Percentiles rank a stretch among this genome's conserved stretches.
phyloP scores from a whole-genome alignment of 1,284 basidiomycete species.

The Apiotrichum sp. region DNA sequence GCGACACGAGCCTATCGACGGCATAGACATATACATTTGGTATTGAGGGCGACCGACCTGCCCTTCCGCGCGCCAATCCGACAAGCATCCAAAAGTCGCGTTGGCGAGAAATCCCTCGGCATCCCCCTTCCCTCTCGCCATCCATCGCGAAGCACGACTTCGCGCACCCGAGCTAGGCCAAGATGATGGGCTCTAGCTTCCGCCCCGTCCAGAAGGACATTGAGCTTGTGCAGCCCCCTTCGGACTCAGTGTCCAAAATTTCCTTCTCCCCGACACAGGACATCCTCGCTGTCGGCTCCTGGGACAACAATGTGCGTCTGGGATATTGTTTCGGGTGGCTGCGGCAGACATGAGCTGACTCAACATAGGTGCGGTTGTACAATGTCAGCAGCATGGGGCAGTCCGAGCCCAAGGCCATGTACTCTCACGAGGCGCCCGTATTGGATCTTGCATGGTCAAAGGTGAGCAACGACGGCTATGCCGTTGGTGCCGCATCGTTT shows the following conservation, averaged over 20 bases:
- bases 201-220: conserved; percentile 55
- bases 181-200: conserved; percentile 19
- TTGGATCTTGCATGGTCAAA: conserved; percentile 77
- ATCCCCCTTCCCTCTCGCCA: no score
- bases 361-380: conserved; percentile 53
- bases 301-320: conserved; percentile 65
- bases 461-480: conserved; percentile 29
- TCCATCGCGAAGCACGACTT: no score
- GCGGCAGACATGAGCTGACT: background rate
- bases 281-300: conserved; percentile 67
- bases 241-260: conserved; percentile 66
- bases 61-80: no score
- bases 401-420: conserved; percentile 71
- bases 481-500: background rate
- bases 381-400: conserved; percentile 52
- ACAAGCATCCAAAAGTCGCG: no score
- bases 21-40: no score
- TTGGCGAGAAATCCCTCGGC: no score
- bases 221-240: conserved; percentile 65
- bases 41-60: no score
- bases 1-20: no score
- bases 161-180: background rate
- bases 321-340: background rate
- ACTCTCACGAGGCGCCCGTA: conserved; percentile 74
- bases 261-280: conserved; percentile 61